Evolutionary conservation across 768 basidiomycete species (phyloP), one percentile per base, ranked within the genome.

Genomic region (Rhodotorula babjevae): DNA sequence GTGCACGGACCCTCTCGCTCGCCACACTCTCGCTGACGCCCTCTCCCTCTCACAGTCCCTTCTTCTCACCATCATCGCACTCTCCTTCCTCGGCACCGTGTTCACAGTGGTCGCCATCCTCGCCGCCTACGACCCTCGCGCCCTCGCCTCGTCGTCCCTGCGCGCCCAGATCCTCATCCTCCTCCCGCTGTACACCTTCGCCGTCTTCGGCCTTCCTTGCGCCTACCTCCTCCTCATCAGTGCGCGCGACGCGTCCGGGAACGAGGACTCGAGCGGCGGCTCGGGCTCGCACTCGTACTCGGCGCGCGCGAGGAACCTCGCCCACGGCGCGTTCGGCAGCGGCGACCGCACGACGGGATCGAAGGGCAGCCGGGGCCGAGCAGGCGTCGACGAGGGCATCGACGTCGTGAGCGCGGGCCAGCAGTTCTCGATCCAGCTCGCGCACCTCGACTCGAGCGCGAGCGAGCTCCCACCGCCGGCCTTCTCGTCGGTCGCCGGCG

Each of bases 171-270:
- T 61, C 11, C 3, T 66, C 31, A 50, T 63, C 70, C 65, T 71
- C 49, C 61, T 53, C 52, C 70, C 70, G 0, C 49, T 67, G 18
- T 71, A 59, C n/a, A 33, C 55, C 11, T 71, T 71, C 46, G 65
- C 53, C 27, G 9, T 42, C 14, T 15, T 62, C n/a, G 70, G 70
- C 19, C 23, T 62, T 0, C 61, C 61, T 18, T 57, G 53, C 47
- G 65, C 70, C 8, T 14, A 58, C 53, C 11, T 58, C 27, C 61
- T 71, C 33, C 44, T 71, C 27, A 4, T 62, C 27, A 11, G 19
- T 23, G 44, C 61, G 10, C 19, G 11, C 2, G 29, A 42, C 29
- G 29, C 61, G 7, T 18, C 3, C 16, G 16, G 12, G 8, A 29
- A 2, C 46, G 61, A 61, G 29, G 58, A 49, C 16, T 27, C n/a